A percentile compares a stretch with the other conserved stretches of the same genome.
Evolutionary conservation across 805 yeast genomes (phyloP).

Genomic region (Lipomyces oligophaga): DNA sequence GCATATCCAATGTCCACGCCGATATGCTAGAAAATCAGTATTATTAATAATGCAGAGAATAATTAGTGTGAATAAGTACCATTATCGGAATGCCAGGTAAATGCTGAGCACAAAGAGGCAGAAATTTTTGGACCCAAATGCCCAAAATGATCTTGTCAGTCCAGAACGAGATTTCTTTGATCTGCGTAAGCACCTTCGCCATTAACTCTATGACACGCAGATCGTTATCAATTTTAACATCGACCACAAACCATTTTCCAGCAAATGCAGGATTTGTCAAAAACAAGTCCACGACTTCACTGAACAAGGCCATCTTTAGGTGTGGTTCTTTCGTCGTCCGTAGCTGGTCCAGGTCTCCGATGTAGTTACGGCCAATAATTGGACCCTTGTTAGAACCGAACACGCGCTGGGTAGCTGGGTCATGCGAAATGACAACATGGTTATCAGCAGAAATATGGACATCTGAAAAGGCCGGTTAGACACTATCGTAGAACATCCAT

Average conservation of each 20-base stretch:
- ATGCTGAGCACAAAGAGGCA: constrained; percentile 33
- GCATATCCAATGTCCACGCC: constrained; percentile 20
- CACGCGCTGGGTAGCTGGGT: constrained; percentile 47
- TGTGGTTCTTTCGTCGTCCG: constrained; percentile 35
- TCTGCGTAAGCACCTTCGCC: constrained; percentile 23
- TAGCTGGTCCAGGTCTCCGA: constrained; percentile 41
- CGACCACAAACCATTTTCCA: constrained; percentile 23
- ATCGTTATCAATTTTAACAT: constrained; percentile 25
- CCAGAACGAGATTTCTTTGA: constrained; percentile 46
- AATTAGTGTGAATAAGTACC: no score
- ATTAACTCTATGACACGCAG: constrained; percentile 17
- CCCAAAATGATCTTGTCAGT: constrained; percentile 48
- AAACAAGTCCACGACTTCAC: constrained; percentile 15
- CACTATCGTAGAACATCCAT: not conserved
- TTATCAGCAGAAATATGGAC: constrained; percentile 53
- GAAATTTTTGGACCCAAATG: constrained; percentile 44
- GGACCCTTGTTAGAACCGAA: constrained; percentile 41
- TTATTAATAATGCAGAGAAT: no score
- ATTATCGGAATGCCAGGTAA: constrained; percentile 38
- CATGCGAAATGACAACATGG: constrained; percentile 54
- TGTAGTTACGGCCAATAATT: constrained; percentile 41
- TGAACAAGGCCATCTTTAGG: constrained; percentile 23
- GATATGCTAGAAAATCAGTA: constrained; percentile 37
- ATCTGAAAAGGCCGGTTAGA: constrained; percentile 31
- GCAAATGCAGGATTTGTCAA: constrained; percentile 9